Evolutionary conservation across 371 early-diverging fungal species (phyloP).

Genomic region (Syncephalis fuscata): DNA sequence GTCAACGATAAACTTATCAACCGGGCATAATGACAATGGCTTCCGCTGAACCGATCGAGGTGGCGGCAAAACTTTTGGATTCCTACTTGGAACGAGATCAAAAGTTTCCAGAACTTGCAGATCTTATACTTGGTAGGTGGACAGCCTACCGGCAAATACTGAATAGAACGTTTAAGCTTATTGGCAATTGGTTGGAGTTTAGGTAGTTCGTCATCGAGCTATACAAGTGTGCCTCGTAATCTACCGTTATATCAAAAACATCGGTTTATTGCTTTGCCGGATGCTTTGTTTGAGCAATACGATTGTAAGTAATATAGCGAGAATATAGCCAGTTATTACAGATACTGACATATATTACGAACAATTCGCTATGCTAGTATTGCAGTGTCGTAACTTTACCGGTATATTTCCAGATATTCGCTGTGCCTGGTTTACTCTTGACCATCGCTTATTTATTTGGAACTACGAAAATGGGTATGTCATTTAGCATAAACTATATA

Average conservation of each 20-base stretch:
- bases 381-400: constrained; percentile 61
- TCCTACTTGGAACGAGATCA: constrained; percentile 19
- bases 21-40: too few species aligned
- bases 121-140: constrained; percentile 11
- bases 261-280: constrained; percentile 38
- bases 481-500: background rate
- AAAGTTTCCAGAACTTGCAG: constrained; percentile 22
- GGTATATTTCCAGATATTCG: constrained; percentile 78
- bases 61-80: constrained; percentile 22
- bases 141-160: constrained; percentile 11
- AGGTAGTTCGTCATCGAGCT: constrained; percentile 6
- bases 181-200: background rate
- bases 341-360: background rate
- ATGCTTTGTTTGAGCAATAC: constrained; percentile 47
- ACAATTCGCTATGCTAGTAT: constrained; percentile 15
- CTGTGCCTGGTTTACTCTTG: constrained; percentile 79
- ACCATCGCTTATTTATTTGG: constrained; percentile 74
- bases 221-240: constrained; percentile 4
- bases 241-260: constrained; percentile 29
- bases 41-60: too few species aligned
- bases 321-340: background rate
- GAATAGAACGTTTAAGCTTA: constrained; percentile 1
- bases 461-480: constrained; percentile 52
- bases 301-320: constrained; percentile 20
- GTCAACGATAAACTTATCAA: too few species aligned